Base-by-base conservation (phyloP, 73 alveolate genomes). In the Stentor roeselii region DNA sequence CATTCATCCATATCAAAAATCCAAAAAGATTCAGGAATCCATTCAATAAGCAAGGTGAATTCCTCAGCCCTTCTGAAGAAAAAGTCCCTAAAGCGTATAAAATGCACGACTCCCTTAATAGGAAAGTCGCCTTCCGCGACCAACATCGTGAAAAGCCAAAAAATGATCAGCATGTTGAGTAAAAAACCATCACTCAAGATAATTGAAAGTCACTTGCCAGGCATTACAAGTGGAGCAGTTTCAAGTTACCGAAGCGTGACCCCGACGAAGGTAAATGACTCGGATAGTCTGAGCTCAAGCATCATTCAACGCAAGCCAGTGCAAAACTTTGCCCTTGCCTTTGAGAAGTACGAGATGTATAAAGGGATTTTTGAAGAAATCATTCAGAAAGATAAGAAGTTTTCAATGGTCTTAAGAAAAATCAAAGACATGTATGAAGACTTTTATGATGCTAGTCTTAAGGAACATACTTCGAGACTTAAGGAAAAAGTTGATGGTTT, bases 341-440 rank as follows among this genome's bases (percentile, higher is more conserved):
- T 21, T 30, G 80, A 67, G 11, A 67, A 67, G 34, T 67, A 21
- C 34, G 80, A 67, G 1, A 67, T 67, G 0, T 67, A 67, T 67
- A 67, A 32, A 21, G 37, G 37, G 37, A 67, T 67, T 21, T 67
- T 67, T 67, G 80, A 21, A 34, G 80, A 67, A 67, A 34, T 67
- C 37, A 67, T 67, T 67, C 2, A 67, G 0, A 67, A 67, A 67
- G 80, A 67, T 2, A 67, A 21, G 2, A 21, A 14, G 14, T 67
- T 67, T 67, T 21, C 41, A 32, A 15, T 40, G 0, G 2, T 67
- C 1, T 2, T 67, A 32, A 21, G 11, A 34, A 67, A 67, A 67
- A 67, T 67, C 80, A 21, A 67, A 32, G 41, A 67, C 14, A 32
- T 32, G 21, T 67, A 67, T 67, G 80, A 67, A 34, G 80, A 67